Percentiles rank a stretch among this genome's conserved stretches.
Evolutionary conservation across 2,329 filamentous ascomycete species (phyloP).

Genomic region (Aspergillus pseudoterreus): DNA sequence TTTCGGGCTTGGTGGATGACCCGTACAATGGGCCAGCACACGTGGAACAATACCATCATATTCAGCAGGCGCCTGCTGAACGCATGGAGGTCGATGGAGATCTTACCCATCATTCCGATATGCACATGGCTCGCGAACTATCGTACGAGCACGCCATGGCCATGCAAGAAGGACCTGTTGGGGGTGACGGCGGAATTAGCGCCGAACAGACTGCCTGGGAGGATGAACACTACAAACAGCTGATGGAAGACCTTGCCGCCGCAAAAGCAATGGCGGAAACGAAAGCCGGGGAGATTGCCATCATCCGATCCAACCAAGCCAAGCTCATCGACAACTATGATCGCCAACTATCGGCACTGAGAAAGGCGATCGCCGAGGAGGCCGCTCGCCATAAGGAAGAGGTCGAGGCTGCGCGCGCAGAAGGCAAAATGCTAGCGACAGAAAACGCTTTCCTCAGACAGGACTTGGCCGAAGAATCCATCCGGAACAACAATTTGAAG

Average conservation of each 20-base stretch:
- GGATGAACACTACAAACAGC: constrained; percentile 36
- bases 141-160: constrained; percentile 24
- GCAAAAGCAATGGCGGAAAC: constrained; percentile 43
- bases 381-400: constrained; percentile 52
- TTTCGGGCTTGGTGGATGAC: constrained; percentile 5
- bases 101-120: constrained; percentile 5
- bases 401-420: constrained; percentile 51
- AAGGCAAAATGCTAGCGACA: constrained; percentile 55
- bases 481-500: constrained; percentile 43
- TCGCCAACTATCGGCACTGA: constrained; percentile 49
- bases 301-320: constrained; percentile 56
- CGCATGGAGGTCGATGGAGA: constrained; percentile 17
- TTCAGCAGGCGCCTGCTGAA: constrained; percentile 2
- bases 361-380: constrained; percentile 53
- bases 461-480: constrained; percentile 55
- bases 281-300: constrained; percentile 60
- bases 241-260: constrained; percentile 35
- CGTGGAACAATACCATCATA: constrained; percentile 14
- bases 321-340: constrained; percentile 53
- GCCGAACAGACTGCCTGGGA: constrained; percentile 35
- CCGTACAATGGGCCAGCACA: constrained; percentile 13
- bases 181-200: constrained; percentile 8
- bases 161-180: not conserved
- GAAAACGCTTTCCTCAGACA: constrained; percentile 60
- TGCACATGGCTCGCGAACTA: constrained; percentile 12